phyloP scores from a whole-genome alignment of 129 eudicot genomes.

The Calendula officinalis region DNA sequence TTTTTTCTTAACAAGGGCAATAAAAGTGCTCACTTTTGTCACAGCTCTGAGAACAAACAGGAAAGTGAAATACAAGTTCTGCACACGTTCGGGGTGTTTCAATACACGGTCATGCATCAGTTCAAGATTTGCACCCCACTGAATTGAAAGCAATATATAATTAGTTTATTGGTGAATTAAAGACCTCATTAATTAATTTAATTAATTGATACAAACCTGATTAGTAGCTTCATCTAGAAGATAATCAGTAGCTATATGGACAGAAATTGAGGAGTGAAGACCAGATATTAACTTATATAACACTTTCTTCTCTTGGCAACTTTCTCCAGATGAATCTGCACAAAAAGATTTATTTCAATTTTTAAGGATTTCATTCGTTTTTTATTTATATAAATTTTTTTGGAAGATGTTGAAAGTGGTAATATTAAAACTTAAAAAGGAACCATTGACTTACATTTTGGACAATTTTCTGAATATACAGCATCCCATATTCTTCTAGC shows the following conservation, averaged over 20 bases:
- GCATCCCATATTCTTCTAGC: conserved; percentile 99
- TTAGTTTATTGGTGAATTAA: conserved; percentile 14
- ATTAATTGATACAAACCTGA: conserved; percentile 41
- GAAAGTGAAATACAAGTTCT: conserved; percentile 87
- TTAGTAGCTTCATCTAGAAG: conserved; percentile 78
- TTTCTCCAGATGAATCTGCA: conserved; percentile 85
- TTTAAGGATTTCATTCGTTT: conserved; percentile 8
- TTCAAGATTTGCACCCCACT: conserved; percentile 93
- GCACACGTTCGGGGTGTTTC: conserved; percentile 91
- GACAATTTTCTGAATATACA: conserved; percentile 92
- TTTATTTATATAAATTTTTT: background rate
- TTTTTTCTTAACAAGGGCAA: background rate
- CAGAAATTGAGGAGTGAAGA: conserved; percentile 92
- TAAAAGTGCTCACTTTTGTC: conserved; percentile 64
- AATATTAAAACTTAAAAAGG: conserved; percentile 1
- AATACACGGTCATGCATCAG: conserved; percentile 84
- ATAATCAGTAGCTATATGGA: conserved; percentile 88
- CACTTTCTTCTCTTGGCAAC: conserved; percentile 89
- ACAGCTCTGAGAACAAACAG: conserved; percentile 96
- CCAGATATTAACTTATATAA: conserved; percentile 94
- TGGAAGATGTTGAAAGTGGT: background rate
- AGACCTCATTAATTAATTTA: no score
- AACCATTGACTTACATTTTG: conserved; percentile 62
- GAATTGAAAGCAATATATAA: conserved; percentile 38
- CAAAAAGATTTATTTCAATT: conserved; percentile 5